phyloP scores from a whole-genome alignment of 805 yeast genomes.

The Metschnikowia corniflorae region DNA sequence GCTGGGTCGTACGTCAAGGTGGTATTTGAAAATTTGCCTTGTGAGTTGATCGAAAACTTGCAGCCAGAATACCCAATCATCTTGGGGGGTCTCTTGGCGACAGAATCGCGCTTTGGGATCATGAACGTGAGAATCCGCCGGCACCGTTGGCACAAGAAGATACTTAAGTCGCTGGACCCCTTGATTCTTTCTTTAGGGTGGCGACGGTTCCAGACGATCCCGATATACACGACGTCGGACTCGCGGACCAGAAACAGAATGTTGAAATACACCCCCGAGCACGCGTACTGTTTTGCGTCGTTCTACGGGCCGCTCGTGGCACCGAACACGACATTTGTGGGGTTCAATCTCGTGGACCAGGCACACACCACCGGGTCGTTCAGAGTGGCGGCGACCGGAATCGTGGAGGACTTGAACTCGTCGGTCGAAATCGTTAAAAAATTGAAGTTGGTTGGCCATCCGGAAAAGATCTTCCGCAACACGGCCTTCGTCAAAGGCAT shows the following conservation, averaged over 20 bases:
- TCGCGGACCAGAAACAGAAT: slow-evolving; percentile 96
- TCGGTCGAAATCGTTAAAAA: slow-evolving; percentile 92
- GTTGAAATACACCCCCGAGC: slow-evolving; percentile 98
- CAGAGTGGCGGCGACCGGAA: slow-evolving; percentile 95
- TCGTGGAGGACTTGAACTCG: slow-evolving; percentile 89
- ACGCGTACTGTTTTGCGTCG: slow-evolving; percentile 91
- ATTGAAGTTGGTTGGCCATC: slow-evolving; percentile 90
- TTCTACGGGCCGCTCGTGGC: slow-evolving; percentile 97
- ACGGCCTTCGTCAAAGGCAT: slow-evolving; percentile 97
- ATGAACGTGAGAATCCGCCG: slow-evolving; percentile 92
- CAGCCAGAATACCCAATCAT: slow-evolving; percentile 83
- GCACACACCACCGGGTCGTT: slow-evolving; percentile 84
- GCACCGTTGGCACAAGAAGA: slow-evolving; percentile 98
- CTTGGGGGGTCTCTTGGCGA: slow-evolving; percentile 85
- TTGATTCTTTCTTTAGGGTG: slow-evolving; percentile 91
- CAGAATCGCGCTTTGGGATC: slow-evolving; percentile 91
- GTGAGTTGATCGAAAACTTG: slow-evolving; percentile 84
- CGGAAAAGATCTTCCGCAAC: slow-evolving; percentile 88
- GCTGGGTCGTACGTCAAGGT: slow-evolving; percentile 94
- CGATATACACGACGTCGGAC: slow-evolving; percentile 93
- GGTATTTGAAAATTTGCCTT: slow-evolving; percentile 79
- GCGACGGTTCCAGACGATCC: slow-evolving; percentile 97
- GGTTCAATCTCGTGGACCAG: slow-evolving; percentile 83
- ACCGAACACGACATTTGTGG: slow-evolving; percentile 97
- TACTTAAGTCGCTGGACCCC: slow-evolving; percentile 93